These are phyloP conservation scores for Bruguiera hainesii DNA, from an alignment of 441 rosid species.

Conservation along the genomic window DNA sequence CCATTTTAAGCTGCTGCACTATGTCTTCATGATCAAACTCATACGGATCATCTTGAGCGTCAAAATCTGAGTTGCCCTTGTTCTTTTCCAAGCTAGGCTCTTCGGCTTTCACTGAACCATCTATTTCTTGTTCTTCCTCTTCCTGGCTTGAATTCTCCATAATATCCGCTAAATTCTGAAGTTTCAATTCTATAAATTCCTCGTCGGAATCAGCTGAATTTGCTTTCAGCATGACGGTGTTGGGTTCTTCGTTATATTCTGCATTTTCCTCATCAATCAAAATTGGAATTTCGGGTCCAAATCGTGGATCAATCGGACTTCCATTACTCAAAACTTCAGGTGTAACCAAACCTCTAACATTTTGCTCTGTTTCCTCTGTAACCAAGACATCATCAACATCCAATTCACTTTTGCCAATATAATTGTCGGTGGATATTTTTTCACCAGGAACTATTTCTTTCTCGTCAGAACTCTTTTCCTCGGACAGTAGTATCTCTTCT, in stretches of 20 bases:
- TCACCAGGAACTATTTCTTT: not conserved
- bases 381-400: conserved; percentile 12
- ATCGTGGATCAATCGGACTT: not conserved
- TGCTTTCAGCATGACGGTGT: conserved; percentile 5
- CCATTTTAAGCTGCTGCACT: conserved; percentile 58
- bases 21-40: conserved; percentile 50
- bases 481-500: conserved; percentile 1
- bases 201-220: conserved; percentile 38
- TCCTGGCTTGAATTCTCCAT: conserved; percentile 6
- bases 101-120: conserved; percentile 14
- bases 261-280: not conserved
- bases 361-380: conserved; percentile 20
- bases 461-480: not conserved
- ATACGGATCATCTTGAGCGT: conserved; percentile 35
- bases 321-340: not conserved
- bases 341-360: not conserved
- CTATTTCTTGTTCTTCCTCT: not conserved
- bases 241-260: conserved; percentile 19
- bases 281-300: conserved; percentile 21
- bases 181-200: conserved; percentile 53
- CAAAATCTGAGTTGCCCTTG: conserved; percentile 21
- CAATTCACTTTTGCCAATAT: not conserved
- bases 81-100: conserved; percentile 21
- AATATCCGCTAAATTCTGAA: conserved; percentile 9
- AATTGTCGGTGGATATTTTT: not conserved